These are phyloP conservation scores for Calonectria montana DNA, from an alignment of 2,329 filamentous ascomycete species.

Conservation along the genomic window DNA sequence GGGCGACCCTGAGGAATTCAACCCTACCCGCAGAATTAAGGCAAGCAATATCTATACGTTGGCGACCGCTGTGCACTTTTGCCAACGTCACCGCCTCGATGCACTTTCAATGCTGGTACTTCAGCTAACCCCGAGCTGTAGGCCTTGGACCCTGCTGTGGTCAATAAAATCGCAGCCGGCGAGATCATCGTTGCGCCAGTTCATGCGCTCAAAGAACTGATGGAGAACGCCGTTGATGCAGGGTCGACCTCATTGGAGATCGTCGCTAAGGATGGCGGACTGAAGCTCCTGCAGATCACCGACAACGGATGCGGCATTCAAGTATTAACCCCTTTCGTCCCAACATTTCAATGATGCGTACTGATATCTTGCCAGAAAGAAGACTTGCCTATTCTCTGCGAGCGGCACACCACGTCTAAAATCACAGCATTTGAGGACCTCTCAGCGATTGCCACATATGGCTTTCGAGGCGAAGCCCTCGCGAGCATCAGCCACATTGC, in stretches of 20 bases:
- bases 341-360: background rate
- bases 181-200: constrained; percentile 98
- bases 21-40: constrained; percentile 61
- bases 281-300: constrained; percentile 96
- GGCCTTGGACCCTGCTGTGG: constrained; percentile 90
- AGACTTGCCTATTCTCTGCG: constrained; percentile 90
- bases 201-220: constrained; percentile 94
- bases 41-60: constrained; percentile 45
- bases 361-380: constrained; percentile 72
- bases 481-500: constrained; percentile 99
- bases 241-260: constrained; percentile 92
- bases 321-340: constrained; percentile 59
- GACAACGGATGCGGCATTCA: constrained; percentile 98
- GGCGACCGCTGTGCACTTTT: background rate
- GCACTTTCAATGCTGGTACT: constrained; percentile 2
- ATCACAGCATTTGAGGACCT: constrained; percentile 94
- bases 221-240: constrained; percentile 98
- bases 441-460: constrained; percentile 90
- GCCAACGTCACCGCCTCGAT: constrained; percentile 12
- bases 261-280: constrained; percentile 90
- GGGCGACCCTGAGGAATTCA: constrained; percentile 49
- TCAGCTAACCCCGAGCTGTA: constrained; percentile 50
- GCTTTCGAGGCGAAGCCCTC: constrained; percentile 95
- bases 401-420: constrained; percentile 97
- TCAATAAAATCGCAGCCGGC: constrained; percentile 98